These are phyloP conservation scores for Musa schizocarpa DNA, from an alignment of 176 grass and related monocot genomes.

Conservation along the genomic window DNA sequence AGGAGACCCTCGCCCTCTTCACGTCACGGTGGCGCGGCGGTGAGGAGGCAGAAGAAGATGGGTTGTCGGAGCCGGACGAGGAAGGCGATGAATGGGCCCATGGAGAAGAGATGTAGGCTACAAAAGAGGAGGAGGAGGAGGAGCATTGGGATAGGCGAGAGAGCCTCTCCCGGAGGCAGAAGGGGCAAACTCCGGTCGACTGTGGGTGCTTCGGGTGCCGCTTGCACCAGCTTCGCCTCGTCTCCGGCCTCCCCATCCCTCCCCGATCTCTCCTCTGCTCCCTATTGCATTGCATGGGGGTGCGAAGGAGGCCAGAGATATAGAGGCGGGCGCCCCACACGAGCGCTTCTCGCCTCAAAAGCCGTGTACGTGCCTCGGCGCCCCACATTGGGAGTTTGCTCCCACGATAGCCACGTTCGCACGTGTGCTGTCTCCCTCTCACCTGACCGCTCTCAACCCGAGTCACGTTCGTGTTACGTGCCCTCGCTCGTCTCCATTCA, in stretches of 20 bases:
- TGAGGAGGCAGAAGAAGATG: slow-evolving; percentile 28
- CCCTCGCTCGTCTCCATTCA: too few species aligned
- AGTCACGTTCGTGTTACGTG: too few species aligned
- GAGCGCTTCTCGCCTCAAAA: too few species aligned
- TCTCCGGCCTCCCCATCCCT: slow-evolving; percentile 21
- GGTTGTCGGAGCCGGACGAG: slow-evolving; percentile 32
- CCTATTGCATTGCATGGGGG: neutral
- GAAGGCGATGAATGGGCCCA: slow-evolving; percentile 27
- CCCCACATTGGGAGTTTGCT: too few species aligned
- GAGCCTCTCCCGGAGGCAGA: slow-evolving; percentile 68
- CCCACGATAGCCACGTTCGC: too few species aligned
- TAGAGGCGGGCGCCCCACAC: too few species aligned
- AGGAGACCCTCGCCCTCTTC: slow-evolving; percentile 1
- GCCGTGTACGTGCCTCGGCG: too few species aligned
- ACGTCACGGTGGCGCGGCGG: slow-evolving; percentile 15
- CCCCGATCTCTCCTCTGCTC: neutral
- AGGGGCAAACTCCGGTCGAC: slow-evolving; percentile 50
- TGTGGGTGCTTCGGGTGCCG: slow-evolving; percentile 48
- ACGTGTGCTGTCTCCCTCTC: too few species aligned
- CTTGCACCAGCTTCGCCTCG: slow-evolving; percentile 35
- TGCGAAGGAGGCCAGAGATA: too few species aligned
- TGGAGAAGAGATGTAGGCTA: slow-evolving; percentile 8
- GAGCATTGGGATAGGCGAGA: slow-evolving; percentile 32
- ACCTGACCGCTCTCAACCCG: too few species aligned
- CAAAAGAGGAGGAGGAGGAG: slow-evolving; percentile 34